These are phyloP conservation scores for bread wheat (Triticum aestivum) DNA, from an alignment of 176 grass and related monocot species.

Conservation along the genomic window IWGSC_CS_RefSeq_v2.1 NC_057794.1:51905213-51905712, in stretches of 20 bases:
- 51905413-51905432: not conserved
- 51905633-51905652: not conserved
- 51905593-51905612: not conserved
- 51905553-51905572: not conserved
- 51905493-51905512: slow-evolving; percentile 2
- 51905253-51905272: not conserved
- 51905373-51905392: not conserved
- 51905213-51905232: not conserved
- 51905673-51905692: not conserved
- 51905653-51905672: not conserved
- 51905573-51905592: not conserved
- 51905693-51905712: not conserved
- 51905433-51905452: not conserved
- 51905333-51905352: not conserved
- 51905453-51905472: not conserved
- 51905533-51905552: not conserved
- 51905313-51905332: not conserved
- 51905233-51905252: not conserved
- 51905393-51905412: not conserved
- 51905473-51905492: not conserved
- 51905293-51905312: not conserved
- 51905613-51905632: not conserved
- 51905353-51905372: not conserved
- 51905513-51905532: not conserved
- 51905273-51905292: not conserved